These are phyloP conservation scores for Leccinellum luteum DNA, from an alignment of 768 basidiomycete species.

Conservation along the genomic window DNA sequence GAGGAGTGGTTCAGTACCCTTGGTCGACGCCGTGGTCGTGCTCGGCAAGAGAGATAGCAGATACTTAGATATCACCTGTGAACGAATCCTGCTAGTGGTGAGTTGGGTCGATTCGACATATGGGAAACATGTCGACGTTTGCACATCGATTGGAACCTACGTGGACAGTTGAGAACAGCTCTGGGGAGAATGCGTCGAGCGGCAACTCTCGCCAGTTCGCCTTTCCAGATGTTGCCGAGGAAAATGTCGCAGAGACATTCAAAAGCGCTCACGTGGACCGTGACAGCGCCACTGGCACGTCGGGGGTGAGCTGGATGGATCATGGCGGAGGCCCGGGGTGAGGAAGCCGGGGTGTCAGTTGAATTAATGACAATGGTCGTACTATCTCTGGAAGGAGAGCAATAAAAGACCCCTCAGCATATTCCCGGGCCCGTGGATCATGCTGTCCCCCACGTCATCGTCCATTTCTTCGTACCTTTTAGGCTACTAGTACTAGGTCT, in stretches of 20 bases:
- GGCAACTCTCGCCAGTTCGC: slow-evolving; percentile 48
- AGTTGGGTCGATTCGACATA: background rate
- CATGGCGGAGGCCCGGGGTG: no score
- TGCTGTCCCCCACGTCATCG: no score
- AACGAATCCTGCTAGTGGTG: background rate
- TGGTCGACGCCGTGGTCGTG: slow-evolving; percentile 4
- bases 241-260: no score
- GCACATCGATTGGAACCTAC: slow-evolving; percentile 57
- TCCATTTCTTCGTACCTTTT: background rate
- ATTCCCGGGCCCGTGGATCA: no score
- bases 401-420: no score
- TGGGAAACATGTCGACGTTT: slow-evolving; percentile 34
- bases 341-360: no score
- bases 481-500: no score
- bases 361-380: no score
- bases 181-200: background rate
- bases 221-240: slow-evolving; percentile 65
- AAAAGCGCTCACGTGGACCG: no score
- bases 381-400: no score
- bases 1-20: slow-evolving; percentile 65
- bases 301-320: no score
- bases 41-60: slow-evolving; percentile 62
- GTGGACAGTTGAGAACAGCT: slow-evolving; percentile 5
- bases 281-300: no score
- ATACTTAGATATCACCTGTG: slow-evolving; percentile 64